A percentile compares a stretch with the other conserved stretches of the same genome.
Evolutionary conservation across 148 eudicot species (phyloP).

Genomic region (Drosera capensis): DNA sequence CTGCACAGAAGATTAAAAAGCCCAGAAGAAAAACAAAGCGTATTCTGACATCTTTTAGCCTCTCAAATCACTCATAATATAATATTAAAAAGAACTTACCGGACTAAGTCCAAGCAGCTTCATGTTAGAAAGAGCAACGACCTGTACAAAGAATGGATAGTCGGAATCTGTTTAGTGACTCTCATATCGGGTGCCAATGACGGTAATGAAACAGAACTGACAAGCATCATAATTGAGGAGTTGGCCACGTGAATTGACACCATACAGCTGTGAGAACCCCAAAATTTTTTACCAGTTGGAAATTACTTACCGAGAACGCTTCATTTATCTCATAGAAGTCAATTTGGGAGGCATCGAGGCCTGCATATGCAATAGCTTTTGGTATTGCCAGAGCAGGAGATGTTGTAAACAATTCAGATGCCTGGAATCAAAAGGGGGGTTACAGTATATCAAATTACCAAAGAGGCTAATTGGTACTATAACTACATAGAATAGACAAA

Average conservation of each 20-base stretch:
- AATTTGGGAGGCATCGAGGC: conserved; percentile 67
- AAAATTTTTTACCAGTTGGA: background rate
- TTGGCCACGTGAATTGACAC: background rate
- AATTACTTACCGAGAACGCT: conserved; percentile 71
- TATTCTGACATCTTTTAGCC: too few species aligned
- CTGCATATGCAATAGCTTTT: conserved; percentile 86
- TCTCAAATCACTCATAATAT: background rate
- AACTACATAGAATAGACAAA: too few species aligned
- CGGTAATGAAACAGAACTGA: background rate
- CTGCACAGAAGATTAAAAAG: background rate
- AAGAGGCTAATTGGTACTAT: background rate
- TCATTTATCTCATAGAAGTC: conserved; percentile 93
- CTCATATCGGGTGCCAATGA: background rate
- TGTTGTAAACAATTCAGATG: conserved; percentile 84
- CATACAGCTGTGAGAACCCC: background rate
- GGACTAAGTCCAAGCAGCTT: conserved; percentile 62
- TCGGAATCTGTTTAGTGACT: background rate
- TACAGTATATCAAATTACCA: conserved; percentile 2
- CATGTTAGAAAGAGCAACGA: conserved; percentile 83
- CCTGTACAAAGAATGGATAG: conserved; percentile 29
- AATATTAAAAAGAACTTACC: conserved; percentile 28
- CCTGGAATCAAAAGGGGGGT: conserved; percentile 23
- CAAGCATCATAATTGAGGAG: too few species aligned
- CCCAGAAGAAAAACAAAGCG: too few species aligned
- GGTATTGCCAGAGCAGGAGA: conserved; percentile 91